Evolutionary conservation across 768 basidiomycete species (phyloP).

Genomic region (Hypholoma sublateritium): DNA sequence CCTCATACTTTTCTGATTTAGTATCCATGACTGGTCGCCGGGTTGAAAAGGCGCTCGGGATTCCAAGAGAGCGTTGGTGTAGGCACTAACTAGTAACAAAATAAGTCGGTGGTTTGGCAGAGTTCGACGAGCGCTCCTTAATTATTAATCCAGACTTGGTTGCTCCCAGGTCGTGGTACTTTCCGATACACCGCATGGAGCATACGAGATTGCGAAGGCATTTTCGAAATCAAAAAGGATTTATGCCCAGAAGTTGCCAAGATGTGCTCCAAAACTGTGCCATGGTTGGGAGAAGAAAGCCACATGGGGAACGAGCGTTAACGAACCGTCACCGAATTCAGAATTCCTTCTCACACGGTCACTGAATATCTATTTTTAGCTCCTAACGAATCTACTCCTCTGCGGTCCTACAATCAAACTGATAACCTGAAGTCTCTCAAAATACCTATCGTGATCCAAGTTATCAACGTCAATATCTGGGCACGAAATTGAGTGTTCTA

Average conservation of each 20-base stretch:
- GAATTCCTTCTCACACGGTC: neutral
- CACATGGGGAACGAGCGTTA: slow-evolving; percentile 9
- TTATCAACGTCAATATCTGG: no score
- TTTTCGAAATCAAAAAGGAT: neutral
- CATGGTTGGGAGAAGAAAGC: slow-evolving; percentile 16
- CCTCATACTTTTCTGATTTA: slow-evolving; percentile 16
- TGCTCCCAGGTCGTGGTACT: neutral
- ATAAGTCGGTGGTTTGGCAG: no score
- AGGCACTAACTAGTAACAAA: neutral
- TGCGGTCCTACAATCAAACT: no score
- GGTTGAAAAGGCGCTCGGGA: neutral
- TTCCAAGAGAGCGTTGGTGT: neutral
- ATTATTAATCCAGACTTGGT: neutral
- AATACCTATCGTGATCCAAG: no score
- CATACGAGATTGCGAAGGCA: neutral
- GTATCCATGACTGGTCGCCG: slow-evolving; percentile 8
- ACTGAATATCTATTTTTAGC: neutral
- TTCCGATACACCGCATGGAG: slow-evolving; percentile 2
- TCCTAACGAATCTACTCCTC: no score
- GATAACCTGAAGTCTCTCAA: no score
- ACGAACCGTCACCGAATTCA: no score
- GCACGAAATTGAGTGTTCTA: no score
- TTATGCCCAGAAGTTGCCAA: neutral
- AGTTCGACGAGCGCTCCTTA: neutral
- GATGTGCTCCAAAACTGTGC: neutral